Base-by-base conservation (phyloP, 495 filamentous ascomycete genomes). In the Mycothermus thermophilus region DNA sequence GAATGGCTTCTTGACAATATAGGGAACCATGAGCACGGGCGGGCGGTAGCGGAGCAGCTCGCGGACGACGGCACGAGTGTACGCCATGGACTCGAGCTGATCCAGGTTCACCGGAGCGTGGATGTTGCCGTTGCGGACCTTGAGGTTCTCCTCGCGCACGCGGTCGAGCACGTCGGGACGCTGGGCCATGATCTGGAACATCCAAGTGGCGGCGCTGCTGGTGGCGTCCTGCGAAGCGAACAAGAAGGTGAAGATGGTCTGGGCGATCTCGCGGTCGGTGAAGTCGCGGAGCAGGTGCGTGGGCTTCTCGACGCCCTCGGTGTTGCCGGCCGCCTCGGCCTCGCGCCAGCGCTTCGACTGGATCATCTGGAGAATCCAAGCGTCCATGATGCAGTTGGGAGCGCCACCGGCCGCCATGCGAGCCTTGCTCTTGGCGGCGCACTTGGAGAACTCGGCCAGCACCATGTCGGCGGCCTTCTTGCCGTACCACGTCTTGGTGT, bases 141-240 rank as follows among this genome's bases (percentile, higher is more conserved):
- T 60, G 30, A 88, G 58, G 56, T 94, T 93, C 67, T 97, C 90
- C 51, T 92, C 88, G 17, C 92, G 83, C 20, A 97, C 75, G 51
- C 80, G 80, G 49, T 85, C 85, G 33, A 96, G 66, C 32, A 90
- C 63, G 34, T 97, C 92, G 8, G 90, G 88, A 46, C 86, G 79
- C 54, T 97, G 84, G 30, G 92, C 92, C 68, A 88, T 76, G 46
- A 83, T 70, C 58, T 97, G 90, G 72, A 94, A 93, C 43, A 96
- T 60, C 83, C 90, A 96, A 30, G 86, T 95, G 41, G 71, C 72
- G 36, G 92, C 92, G 39, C 82, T 86, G 57, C 80, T 87, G 36
- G 90, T 93, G 35, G 90, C 90, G 57, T 97, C 90, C 61, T 97
- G 90, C 21, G 85, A 93, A 31, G 92, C 90, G 62, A 97, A 97